Conservation (phyloP, 345 rosid species). For the Murraya paniculata region DNA sequence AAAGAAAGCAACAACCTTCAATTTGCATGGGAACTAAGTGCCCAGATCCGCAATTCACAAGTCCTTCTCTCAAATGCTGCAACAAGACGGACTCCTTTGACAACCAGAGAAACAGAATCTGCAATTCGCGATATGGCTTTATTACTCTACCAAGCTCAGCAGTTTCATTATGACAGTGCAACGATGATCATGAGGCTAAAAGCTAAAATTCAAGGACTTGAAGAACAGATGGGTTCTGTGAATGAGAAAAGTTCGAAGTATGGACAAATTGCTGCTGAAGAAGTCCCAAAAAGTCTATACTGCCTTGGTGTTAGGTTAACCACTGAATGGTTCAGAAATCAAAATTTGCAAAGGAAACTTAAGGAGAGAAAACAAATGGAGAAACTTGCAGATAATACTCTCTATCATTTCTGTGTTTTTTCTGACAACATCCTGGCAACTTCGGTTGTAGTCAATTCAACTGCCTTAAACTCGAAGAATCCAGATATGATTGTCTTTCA, state of each 20-base stretch:
- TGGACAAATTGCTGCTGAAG: conserved; percentile 98
- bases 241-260: conserved; percentile 81
- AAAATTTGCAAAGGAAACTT: conserved; percentile 37
- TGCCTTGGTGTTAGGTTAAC: conserved; percentile 85
- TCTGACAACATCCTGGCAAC: conserved; percentile 91
- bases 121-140: conserved; percentile 84
- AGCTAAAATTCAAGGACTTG: conserved; percentile 77
- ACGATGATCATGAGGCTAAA: conserved; percentile 93
- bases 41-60: conserved; percentile 90
- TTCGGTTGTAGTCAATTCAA: conserved; percentile 89
- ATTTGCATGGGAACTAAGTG: conserved; percentile 95
- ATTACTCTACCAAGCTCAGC: conserved; percentile 84
- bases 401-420: conserved; percentile 80
- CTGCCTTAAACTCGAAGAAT: conserved; percentile 59
- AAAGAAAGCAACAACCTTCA: conserved; percentile 93
- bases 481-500: conserved; percentile 73
- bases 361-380: conserved; percentile 38
- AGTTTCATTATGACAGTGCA: conserved; percentile 83
- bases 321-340: conserved; percentile 69
- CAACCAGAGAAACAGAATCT: conserved; percentile 64
- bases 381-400: conserved; percentile 54
- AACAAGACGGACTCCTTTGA: conserved; percentile 64
- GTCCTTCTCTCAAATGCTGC: conserved; percentile 75
- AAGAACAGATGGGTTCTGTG: conserved; percentile 68
- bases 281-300: conserved; percentile 88